Base-by-base conservation (phyloP, 2,329 filamentous ascomycete species). In the Botrytis fragariae region DNA sequence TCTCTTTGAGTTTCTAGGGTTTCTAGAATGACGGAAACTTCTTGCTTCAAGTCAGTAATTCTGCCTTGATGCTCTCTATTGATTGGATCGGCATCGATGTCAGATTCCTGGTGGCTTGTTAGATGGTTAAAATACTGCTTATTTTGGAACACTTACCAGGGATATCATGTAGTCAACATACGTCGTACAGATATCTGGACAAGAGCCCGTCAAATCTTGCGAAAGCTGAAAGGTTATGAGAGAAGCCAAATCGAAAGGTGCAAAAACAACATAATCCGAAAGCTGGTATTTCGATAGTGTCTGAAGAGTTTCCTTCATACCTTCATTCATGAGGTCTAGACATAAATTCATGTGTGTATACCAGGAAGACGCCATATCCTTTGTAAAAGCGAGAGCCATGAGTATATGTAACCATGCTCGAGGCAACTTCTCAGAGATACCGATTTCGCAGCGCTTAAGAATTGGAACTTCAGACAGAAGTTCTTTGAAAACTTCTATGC, bases 341-440 rank as follows among this genome's bases (percentile, higher is more conserved):
- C 70, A 72, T 22, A 72, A 22, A 14, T 37, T 51, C 45, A 62
- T 62, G 22, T 71, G 68, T 35, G 45, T 29, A n/a, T 59, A 10
- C 75, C 74, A 51, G 70, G 75, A 8, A 75, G 42, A 8, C 22
- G 44, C 65, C 51, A 76, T 77, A 22, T 77, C 75, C 57, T 74
- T 72, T 25, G 42, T 25, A 25, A 72, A 74, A 35, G 69, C 72
- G 6, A 78, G 57, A 32, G 73, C 69, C 74, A 78, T 73, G 16
- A 78, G 63, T 37, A 77, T 48, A 70, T 77, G 75, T 4, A 78
- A 67, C 77, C 77, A 78, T 12, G 77, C 77, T 57, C 64, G 76
- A 16, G 74, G 59, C 18, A 78, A 64, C 42, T 76, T 74, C 6
- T 76, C 75, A 14, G 77, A 74, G 25, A 78, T 63, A 12, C 51